Evolutionary conservation across 2,329 filamentous ascomycete genomes (phyloP).

Genomic region (Fusarium beomiforme): DNA sequence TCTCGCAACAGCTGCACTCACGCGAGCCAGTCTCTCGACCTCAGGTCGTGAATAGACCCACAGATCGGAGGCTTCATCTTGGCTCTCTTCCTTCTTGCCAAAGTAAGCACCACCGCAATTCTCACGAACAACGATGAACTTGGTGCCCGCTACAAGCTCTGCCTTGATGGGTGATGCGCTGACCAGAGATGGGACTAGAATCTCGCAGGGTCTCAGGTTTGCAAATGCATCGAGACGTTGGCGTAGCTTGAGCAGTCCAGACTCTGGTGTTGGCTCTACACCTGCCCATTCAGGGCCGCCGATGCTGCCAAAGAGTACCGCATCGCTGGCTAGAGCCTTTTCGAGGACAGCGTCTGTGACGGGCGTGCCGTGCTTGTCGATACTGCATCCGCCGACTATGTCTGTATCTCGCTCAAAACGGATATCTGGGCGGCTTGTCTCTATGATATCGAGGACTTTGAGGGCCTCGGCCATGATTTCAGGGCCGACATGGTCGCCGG

Average conservation of each 20-base stretch:
- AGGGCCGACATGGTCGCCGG: constrained; percentile 59
- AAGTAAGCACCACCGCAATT: constrained; percentile 63
- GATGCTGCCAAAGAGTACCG: constrained; percentile 58
- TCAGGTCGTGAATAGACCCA: constrained; percentile 58
- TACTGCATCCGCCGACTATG: constrained; percentile 50
- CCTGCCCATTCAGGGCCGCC: constrained; percentile 59
- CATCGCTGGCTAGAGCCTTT: constrained; percentile 53
- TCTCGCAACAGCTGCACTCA: constrained; percentile 56
- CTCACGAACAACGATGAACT: constrained; percentile 61
- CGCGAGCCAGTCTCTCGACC: constrained; percentile 58
- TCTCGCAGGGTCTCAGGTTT: constrained; percentile 60
- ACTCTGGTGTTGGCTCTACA: constrained; percentile 54
- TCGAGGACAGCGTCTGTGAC: constrained; percentile 56
- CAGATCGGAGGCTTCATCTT: constrained; percentile 56
- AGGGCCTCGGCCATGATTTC: constrained; percentile 58
- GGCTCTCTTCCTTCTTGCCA: constrained; percentile 57
- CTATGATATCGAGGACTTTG: constrained; percentile 56
- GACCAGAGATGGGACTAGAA: constrained; percentile 54
- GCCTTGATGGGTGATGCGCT: constrained; percentile 56
- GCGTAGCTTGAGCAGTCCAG: constrained; percentile 54
- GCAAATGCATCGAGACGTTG: constrained; percentile 57
- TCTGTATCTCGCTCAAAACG: constrained; percentile 44
- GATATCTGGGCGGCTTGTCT: constrained; percentile 44
- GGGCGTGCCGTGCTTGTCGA: constrained; percentile 56
- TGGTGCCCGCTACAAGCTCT: constrained; percentile 55